A percentile compares a stretch with the other conserved stretches of the same genome.
These are phyloP conservation scores for Phytopythium chamaehyphon DNA, from an alignment of 352 stramenopile species.

Conservation along the genomic window DNA sequence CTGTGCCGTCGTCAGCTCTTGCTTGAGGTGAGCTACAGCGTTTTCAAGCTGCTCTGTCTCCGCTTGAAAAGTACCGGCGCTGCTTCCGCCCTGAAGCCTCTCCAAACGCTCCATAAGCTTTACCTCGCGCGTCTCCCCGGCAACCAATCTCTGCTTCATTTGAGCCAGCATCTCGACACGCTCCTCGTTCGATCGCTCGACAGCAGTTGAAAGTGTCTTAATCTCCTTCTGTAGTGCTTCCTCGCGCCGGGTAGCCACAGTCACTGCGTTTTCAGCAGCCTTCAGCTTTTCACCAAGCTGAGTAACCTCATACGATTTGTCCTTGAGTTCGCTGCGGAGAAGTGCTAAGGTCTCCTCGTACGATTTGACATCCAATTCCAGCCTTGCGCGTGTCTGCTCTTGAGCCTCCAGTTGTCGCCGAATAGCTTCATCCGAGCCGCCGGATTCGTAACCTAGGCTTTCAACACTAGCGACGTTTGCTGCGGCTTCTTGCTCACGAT, in stretches of 20 bases:
- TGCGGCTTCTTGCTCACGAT: constrained; percentile 11
- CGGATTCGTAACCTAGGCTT: not conserved
- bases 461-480: not conserved
- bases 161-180: constrained; percentile 57
- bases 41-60: too few species aligned
- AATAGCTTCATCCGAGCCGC: constrained; percentile 10
- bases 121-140: constrained; percentile 34
- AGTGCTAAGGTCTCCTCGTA: constrained; percentile 57
- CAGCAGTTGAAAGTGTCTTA: constrained; percentile 16
- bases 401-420: constrained; percentile 40
- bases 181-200: constrained; percentile 43
- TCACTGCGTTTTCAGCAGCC: constrained; percentile 25
- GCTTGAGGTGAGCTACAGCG: too few species aligned
- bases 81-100: too few species aligned
- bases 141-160: constrained; percentile 46
- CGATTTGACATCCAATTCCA: constrained; percentile 61
- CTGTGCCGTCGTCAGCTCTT: too few species aligned
- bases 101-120: not conserved
- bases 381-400: constrained; percentile 24
- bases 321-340: constrained; percentile 53
- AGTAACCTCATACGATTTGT: constrained; percentile 30
- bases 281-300: constrained; percentile 36
- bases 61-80: too few species aligned
- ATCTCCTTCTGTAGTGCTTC: constrained; percentile 35
- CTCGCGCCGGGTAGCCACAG: constrained; percentile 11